Evolutionary conservation across 139 green algal genomes (phyloP).

Genomic region (Yamagishiella unicocca): DNA sequence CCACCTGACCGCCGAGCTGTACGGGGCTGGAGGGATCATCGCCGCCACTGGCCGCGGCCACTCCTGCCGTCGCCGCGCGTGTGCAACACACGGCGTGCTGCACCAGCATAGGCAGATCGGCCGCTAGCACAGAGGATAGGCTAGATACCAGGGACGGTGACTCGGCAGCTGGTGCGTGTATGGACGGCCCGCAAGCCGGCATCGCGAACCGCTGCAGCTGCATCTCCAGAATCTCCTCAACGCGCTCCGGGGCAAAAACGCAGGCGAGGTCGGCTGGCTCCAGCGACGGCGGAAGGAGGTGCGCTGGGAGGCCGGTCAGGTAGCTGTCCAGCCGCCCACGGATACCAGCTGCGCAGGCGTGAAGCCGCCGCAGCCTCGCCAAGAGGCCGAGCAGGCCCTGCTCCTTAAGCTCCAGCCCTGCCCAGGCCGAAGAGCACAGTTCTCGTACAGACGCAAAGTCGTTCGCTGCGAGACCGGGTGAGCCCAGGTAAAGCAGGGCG

Average conservation of each 20-base stretch:
- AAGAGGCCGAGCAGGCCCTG: not conserved
- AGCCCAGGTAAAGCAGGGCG: too few relatives aligned
- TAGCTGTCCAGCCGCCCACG: constrained; percentile 5
- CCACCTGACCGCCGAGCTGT: not conserved
- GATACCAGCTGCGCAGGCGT: not conserved
- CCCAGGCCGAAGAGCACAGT: not conserved
- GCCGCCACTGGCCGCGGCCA: not conserved
- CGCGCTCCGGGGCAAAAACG: not conserved
- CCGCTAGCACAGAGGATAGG: not conserved
- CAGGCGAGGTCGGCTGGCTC: not conserved
- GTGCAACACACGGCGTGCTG: not conserved
- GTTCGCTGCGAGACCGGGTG: not conserved
- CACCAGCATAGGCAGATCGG: not conserved
- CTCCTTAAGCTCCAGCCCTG: not conserved
- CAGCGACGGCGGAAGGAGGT: not conserved
- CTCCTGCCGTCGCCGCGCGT: too few relatives aligned
- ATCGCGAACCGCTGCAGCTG: not conserved
- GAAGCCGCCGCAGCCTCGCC: not conserved
- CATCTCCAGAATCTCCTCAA: not conserved
- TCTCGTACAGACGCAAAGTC: not conserved
- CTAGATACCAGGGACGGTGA: not conserved
- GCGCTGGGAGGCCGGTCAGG: not conserved
- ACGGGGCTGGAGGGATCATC: not conserved
- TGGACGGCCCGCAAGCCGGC: too few relatives aligned
- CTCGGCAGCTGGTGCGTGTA: too few relatives aligned